phyloP scores from a whole-genome alignment of 768 basidiomycete species.

The Boletus tomentosulus region DNA sequence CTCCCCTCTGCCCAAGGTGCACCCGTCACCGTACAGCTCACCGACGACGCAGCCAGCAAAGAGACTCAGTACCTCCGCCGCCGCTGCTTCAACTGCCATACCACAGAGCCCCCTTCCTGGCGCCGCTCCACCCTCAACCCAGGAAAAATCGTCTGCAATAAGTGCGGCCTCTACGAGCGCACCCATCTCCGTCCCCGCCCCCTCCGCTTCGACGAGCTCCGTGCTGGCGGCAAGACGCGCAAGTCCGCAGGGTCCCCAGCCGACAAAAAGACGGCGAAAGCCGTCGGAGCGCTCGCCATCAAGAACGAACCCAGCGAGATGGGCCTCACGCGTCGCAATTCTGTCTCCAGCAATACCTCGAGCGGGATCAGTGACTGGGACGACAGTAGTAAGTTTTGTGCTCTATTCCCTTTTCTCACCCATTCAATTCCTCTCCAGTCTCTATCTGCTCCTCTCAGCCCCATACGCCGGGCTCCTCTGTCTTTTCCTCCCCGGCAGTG shows the following conservation, averaged over 20 bases:
- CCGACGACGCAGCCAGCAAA: slow-evolving; percentile 86
- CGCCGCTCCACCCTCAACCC: slow-evolving; percentile 84
- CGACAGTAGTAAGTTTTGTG: slow-evolving; percentile 55
- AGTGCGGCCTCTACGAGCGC: slow-evolving; percentile 88
- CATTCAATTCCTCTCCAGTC: slow-evolving; percentile 12
- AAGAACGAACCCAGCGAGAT: slow-evolving; percentile 64
- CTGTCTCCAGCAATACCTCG: slow-evolving; percentile 57
- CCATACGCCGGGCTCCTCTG: slow-evolving; percentile 44
- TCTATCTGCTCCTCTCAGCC: slow-evolving; percentile 33
- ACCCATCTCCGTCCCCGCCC: slow-evolving; percentile 82
- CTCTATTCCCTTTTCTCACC: background rate
- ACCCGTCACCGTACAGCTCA: slow-evolving; percentile 69
- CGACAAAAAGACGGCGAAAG: slow-evolving; percentile 31
- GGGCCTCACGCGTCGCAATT: slow-evolving; percentile 52
- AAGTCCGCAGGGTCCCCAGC: slow-evolving; percentile 35
- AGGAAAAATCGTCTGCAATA: slow-evolving; percentile 93
- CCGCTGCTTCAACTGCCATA: slow-evolving; percentile 88
- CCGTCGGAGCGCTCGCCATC: slow-evolving; percentile 37
- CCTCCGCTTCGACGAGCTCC: slow-evolving; percentile 81
- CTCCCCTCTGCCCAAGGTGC: slow-evolving; percentile 40
- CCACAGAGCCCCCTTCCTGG: slow-evolving; percentile 88
- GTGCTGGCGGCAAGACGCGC: slow-evolving; percentile 80
- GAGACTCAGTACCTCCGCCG: slow-evolving; percentile 88
- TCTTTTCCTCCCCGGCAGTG: slow-evolving; percentile 62
- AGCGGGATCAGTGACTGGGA: slow-evolving; percentile 71